Evolutionary conservation across 768 basidiomycete species (phyloP), one percentile per base, ranked within the genome.

Genomic region (Amanita phalloides): DNA sequence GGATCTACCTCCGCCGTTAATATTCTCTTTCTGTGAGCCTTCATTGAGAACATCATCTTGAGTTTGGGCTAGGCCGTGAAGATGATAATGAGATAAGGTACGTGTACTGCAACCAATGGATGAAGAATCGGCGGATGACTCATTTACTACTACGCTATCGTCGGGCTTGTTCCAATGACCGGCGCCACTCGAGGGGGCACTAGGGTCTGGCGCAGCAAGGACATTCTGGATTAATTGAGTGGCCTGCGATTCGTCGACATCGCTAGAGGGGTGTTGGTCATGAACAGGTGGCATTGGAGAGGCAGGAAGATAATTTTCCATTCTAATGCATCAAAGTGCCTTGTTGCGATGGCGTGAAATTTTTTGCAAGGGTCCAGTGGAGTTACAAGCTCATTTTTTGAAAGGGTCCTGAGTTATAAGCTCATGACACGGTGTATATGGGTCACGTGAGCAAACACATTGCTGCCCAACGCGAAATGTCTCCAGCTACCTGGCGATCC

Each of bases 51-150:
- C 61, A 14, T 67, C 62, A 30, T 69, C 68, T 4, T 82, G 77
- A 0, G 78, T 74, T 58, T 81, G 77, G 1, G 72, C 78, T 17
- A 84, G 68, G 2, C 79, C 82, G 57, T 79, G 75, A 54, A 79
- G 72, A 59, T 78, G 74, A 63, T 83, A 82, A 51, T 68, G 70
- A 26, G 77, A 74, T 36, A 68, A 61, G 35, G 66, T 62, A 56
- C 60, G 62, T 48, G 63, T 61, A 53, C 58, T 56, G 33, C 66
- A 62, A 45, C 72, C 61, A 55, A 67, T 65, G 58, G 64, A 60
- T 32, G 64, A 70, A 9, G 73, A 77, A 57, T 73, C 71, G 30
- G 65, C 58, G 3, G 75, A 74, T 47, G 65, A 59, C 42, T 74
- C 69, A 28, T 68, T 67, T 33, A 61, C 60, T 32, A 61, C 60